These are phyloP conservation scores for Colletotrichum gloeosporioides DNA, from an alignment of 2,329 filamentous ascomycete genomes.

Conservation along the genomic window DNA sequence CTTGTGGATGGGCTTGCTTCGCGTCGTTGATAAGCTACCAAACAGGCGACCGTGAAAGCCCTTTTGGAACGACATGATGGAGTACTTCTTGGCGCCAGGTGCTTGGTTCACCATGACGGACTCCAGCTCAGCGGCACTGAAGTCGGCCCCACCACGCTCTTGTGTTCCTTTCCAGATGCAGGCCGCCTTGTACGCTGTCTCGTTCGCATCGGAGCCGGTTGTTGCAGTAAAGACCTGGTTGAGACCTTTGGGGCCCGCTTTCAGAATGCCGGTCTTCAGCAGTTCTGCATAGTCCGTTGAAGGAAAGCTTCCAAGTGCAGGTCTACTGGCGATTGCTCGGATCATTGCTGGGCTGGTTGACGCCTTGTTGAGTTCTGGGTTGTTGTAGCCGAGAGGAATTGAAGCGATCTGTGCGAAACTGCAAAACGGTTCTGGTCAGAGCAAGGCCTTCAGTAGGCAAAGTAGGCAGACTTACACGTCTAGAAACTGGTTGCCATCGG, in stretches of 20 bases:
- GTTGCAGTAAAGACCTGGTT: constrained; percentile 91
- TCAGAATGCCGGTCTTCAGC: constrained; percentile 80
- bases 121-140: constrained; percentile 76
- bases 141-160: constrained; percentile 84
- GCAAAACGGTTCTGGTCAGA: background rate
- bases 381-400: constrained; percentile 93
- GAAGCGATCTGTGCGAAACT: constrained; percentile 92
- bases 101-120: constrained; percentile 81
- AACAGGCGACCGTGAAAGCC: constrained; percentile 93
- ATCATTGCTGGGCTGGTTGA: constrained; percentile 81
- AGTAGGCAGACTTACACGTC: constrained; percentile 61
- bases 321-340: constrained; percentile 83
- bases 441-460: rapidly evolving
- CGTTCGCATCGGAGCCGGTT: constrained; percentile 91
- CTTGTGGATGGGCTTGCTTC: constrained; percentile 94
- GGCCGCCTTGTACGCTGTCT: constrained; percentile 92
- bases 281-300: constrained; percentile 82
- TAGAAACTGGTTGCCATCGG: constrained; percentile 73
- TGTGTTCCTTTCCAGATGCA: constrained; percentile 90
- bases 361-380: constrained; percentile 73
- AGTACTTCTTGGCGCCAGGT: constrained; percentile 77
- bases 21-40: constrained; percentile 84
- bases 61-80: constrained; percentile 87
- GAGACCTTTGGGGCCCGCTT: constrained; percentile 81
- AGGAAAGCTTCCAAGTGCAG: constrained; percentile 90